phyloP scores from a whole-genome alignment of 345 rosid species.

The Pelargonium nanum region DNA sequence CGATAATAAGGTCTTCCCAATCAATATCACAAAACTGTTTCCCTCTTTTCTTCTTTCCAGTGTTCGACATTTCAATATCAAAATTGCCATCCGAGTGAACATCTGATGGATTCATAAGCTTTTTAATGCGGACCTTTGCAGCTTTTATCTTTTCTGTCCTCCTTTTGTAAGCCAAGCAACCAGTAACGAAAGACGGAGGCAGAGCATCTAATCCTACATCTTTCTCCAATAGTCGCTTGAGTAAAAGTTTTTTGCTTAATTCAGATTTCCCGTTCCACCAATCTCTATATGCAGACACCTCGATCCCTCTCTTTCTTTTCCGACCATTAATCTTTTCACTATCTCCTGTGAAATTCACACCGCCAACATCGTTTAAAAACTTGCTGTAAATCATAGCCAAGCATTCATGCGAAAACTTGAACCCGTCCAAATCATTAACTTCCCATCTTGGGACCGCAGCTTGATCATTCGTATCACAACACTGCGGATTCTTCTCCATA shows the following conservation, averaged over 20 bases:
- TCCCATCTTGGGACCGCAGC: constrained; percentile 1
- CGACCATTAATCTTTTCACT: constrained; percentile 8
- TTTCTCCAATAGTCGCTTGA: constrained; percentile 55
- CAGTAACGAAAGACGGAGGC: constrained; percentile 63
- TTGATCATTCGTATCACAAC: constrained; percentile 23
- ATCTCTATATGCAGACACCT: constrained; percentile 21
- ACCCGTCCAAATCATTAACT: constrained; percentile 11
- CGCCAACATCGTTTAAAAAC: constrained; percentile 20
- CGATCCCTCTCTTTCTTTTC: constrained; percentile 12
- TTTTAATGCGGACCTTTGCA: constrained; percentile 47
- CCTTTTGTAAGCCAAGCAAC: constrained; percentile 32
- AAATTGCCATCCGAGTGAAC: constrained; percentile 12
- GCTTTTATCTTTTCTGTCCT: constrained; percentile 56
- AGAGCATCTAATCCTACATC: constrained; percentile 52
- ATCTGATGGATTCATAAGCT: constrained; percentile 33
- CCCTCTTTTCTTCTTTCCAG: constrained; percentile 35
- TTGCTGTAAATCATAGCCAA: constrained; percentile 34
- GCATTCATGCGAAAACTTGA: constrained; percentile 40
- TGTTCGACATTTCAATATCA: constrained; percentile 1
- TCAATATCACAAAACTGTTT: constrained; percentile 30
- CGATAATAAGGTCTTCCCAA: constrained; percentile 85
- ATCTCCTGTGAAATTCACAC: constrained; percentile 5
- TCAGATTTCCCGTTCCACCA: constrained; percentile 82
- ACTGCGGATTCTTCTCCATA: constrained; percentile 15
- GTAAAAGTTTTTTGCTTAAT: constrained; percentile 56